A percentile compares a stretch with the other conserved stretches of the same genome.
Conservation (phyloP, 2,329 filamentous ascomycete species). For the Penicillium sumatraense region DNA sequence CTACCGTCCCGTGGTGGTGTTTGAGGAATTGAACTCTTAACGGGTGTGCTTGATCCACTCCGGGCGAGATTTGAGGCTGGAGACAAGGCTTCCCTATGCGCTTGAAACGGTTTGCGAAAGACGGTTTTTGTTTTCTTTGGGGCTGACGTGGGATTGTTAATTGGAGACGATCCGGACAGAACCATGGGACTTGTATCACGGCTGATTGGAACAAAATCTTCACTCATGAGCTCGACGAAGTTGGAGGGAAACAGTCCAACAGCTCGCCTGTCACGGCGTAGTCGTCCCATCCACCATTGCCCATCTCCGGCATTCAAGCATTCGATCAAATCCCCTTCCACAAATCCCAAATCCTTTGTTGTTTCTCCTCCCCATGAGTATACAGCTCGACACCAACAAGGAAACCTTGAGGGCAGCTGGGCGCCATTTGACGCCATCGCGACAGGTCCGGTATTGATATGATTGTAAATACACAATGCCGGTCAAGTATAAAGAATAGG, state of each 20-base stretch:
- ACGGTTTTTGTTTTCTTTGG: slow-evolving; percentile 64
- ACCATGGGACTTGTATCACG: slow-evolving; percentile 58
- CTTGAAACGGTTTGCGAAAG: slow-evolving; percentile 68
- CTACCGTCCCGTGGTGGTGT: slow-evolving; percentile 42
- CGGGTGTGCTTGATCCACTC: slow-evolving; percentile 39
- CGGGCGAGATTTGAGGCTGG: slow-evolving; percentile 41
- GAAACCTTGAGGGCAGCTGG: slow-evolving; percentile 74
- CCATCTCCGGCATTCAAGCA: slow-evolving; percentile 97
- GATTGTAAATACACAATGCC: background rate
- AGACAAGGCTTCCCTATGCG: slow-evolving; percentile 58
- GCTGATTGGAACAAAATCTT: slow-evolving; percentile 75
- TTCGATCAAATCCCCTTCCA: slow-evolving; percentile 97
- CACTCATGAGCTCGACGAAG: slow-evolving; percentile 88
- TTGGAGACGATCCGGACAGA: slow-evolving; percentile 54
- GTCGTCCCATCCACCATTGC: slow-evolving; percentile 95
- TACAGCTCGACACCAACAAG: slow-evolving; percentile 87
- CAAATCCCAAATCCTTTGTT: slow-evolving; percentile 92
- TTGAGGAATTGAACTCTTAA: slow-evolving; percentile 41
- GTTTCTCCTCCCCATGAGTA: slow-evolving; percentile 97
- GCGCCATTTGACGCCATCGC: slow-evolving; percentile 53
- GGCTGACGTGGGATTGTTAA: slow-evolving; percentile 51
- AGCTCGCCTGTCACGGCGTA: slow-evolving; percentile 86
- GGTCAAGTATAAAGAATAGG: background rate
- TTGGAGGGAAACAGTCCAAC: slow-evolving; percentile 96
- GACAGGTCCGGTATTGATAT: slow-evolving; percentile 6